Percentiles rank a stretch among this genome's conserved stretches.
These are phyloP conservation scores for Solanum peruvianum DNA, from an alignment of 257 asterid genomes.

Conservation along the genomic window DNA sequence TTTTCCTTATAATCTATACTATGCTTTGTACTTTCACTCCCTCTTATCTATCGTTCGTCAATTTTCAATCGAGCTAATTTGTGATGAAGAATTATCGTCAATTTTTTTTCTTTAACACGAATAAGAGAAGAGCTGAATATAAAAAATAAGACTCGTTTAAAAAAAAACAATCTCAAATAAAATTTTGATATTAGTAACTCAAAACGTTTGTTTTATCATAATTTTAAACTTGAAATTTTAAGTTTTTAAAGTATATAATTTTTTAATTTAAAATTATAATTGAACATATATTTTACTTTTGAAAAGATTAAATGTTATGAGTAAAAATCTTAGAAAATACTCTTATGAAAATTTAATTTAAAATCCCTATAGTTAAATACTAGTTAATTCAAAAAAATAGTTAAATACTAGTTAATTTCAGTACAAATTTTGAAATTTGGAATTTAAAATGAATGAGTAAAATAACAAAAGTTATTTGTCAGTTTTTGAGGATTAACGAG, in stretches of 20 bases:
- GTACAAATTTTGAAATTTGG: not conserved
- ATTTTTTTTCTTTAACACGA: not conserved
- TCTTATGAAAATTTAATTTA: not conserved
- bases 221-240: not conserved
- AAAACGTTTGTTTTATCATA: not conserved
- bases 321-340: not conserved
- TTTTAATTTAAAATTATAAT: not conserved
- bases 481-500: not conserved
- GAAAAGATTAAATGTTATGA: not conserved
- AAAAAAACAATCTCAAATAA: not conserved
- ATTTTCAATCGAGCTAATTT: too few species aligned
- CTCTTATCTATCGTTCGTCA: accelerated
- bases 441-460: not conserved
- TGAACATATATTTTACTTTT: not conserved
- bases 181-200: too few species aligned
- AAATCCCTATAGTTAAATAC: not conserved
- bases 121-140: not conserved
- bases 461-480: not conserved
- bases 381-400: not conserved
- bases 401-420: not conserved
- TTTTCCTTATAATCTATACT: too few species aligned
- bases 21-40: too few species aligned
- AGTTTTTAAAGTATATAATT: not conserved
- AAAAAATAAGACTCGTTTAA: not conserved
- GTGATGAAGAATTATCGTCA: too few species aligned